Conservation (phyloP, 2,329 filamentous ascomycete genomes). For the Nigrospora osmanthi region DNA sequence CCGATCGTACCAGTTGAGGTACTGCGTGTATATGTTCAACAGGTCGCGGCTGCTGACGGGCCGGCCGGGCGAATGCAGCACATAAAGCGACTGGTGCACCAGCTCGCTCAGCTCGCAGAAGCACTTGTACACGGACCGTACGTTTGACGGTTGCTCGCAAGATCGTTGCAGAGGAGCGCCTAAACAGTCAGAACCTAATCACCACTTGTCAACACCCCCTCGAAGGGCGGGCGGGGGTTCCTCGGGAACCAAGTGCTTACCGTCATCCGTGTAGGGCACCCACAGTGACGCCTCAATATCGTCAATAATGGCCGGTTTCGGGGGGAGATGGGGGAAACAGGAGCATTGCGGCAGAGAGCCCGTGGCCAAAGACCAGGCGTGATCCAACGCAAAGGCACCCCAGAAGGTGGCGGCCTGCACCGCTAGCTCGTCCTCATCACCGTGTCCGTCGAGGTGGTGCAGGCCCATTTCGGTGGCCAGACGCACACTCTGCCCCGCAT, state of each 20-base stretch:
- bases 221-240: no score
- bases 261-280: constrained; percentile 51
- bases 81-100: constrained; percentile 62
- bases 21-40: constrained; percentile 58
- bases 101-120: constrained; percentile 68
- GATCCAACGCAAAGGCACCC: constrained; percentile 55
- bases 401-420: constrained; percentile 54
- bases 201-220: not conserved
- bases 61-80: constrained; percentile 63
- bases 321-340: constrained; percentile 45
- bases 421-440: constrained; percentile 47
- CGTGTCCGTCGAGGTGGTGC: constrained; percentile 43
- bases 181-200: constrained; percentile 16
- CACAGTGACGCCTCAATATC: constrained; percentile 53
- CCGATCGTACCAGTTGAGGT: constrained; percentile 62
- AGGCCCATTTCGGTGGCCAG: constrained; percentile 66
- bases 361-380: constrained; percentile 59
- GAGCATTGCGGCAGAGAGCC: constrained; percentile 55
- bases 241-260: constrained; percentile 26
- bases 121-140: constrained; percentile 59
- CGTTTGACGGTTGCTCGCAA: constrained; percentile 57
- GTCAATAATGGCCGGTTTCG: constrained; percentile 52
- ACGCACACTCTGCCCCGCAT: constrained; percentile 63
- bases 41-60: constrained; percentile 57
- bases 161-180: constrained; percentile 45